A percentile compares a stretch with the other conserved stretches of the same genome.
These are phyloP conservation scores for Apiotrichum mycotoxinovorans DNA, from an alignment of 1,284 basidiomycete species.

Conservation along the genomic window DNA sequence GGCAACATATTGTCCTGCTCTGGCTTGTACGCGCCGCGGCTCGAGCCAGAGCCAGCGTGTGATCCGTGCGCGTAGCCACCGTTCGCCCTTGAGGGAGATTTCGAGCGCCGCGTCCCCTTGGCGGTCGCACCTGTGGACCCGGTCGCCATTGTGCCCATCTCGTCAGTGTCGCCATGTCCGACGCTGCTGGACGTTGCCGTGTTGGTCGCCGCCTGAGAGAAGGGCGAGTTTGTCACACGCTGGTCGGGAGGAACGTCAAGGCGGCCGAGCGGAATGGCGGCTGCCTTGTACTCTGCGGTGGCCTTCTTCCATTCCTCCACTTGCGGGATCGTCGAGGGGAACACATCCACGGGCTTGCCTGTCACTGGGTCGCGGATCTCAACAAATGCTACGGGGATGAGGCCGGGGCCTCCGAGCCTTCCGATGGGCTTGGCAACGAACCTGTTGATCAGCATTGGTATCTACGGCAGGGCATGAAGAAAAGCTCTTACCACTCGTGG, in stretches of 20 bases:
- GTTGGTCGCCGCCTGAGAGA: conserved; percentile 9
- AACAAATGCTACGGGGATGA: conserved; percentile 95
- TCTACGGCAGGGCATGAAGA: not conserved
- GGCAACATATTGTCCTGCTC: conserved; percentile 55
- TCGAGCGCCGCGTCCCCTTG: conserved; percentile 9
- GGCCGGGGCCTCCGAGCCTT: conserved; percentile 84
- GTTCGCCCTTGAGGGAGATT: not conserved
- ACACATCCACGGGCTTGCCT: conserved; percentile 64
- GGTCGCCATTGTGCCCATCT: not conserved
- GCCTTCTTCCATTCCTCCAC: conserved; percentile 98
- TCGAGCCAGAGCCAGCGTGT: not conserved
- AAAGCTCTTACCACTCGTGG: conserved; percentile 52
- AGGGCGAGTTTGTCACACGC: conserved; percentile 42
- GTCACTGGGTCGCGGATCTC: conserved; percentile 90
- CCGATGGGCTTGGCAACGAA: conserved; percentile 84
- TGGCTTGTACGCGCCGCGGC: conserved; percentile 30
- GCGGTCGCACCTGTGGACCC: conserved; percentile 12
- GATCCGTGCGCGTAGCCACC: not conserved
- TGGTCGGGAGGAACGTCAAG: conserved; percentile 63
- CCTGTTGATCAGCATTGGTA: conserved; percentile 41
- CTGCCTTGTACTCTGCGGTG: conserved; percentile 92
- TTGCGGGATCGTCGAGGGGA: conserved; percentile 75
- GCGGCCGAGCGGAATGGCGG: conserved; percentile 87
- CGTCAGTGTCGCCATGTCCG: not conserved
- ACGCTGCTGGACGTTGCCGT: not conserved